Percentiles rank a stretch among this genome's conserved stretches.
Evolutionary conservation across 306 rosid genomes (phyloP).

Genomic region (Sicyos baderoa): DNA sequence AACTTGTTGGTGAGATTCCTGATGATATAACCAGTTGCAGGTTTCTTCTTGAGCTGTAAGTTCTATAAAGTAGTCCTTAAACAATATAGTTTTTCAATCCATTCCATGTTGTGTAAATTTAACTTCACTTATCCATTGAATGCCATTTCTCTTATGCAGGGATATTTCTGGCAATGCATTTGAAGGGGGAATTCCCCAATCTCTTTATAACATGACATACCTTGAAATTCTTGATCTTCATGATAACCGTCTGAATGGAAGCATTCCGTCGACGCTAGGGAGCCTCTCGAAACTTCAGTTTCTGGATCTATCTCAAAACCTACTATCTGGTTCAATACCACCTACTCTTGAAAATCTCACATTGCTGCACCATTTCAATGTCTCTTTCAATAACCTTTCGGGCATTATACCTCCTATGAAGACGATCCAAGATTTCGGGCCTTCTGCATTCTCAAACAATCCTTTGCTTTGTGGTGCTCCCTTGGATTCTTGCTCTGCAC

Average conservation of each 20-base stretch:
- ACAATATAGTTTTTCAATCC: slow-evolving; percentile 13
- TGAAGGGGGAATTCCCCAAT: slow-evolving; percentile 65
- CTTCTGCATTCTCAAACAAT: slow-evolving; percentile 60
- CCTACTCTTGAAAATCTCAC: slow-evolving; percentile 55
- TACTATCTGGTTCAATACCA: slow-evolving; percentile 62
- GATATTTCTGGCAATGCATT: slow-evolving; percentile 71
- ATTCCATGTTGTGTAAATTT: slow-evolving; percentile 19
- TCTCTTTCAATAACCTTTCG: slow-evolving; percentile 75
- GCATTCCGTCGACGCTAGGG: slow-evolving; percentile 68
- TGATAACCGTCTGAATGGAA: slow-evolving; percentile 62
- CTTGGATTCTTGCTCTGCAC: slow-evolving; percentile 57
- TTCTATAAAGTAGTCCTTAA: slow-evolving; percentile 29
- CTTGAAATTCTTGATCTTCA: slow-evolving; percentile 69
- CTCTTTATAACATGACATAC: slow-evolving; percentile 58
- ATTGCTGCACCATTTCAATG: slow-evolving; percentile 49
- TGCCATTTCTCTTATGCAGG: slow-evolving; percentile 53
- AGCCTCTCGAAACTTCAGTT: slow-evolving; percentile 47
- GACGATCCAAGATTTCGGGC: slow-evolving; percentile 50
- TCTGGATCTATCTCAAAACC: slow-evolving; percentile 71
- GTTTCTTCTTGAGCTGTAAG: slow-evolving; percentile 92
- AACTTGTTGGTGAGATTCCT: slow-evolving; percentile 73
- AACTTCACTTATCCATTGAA: slow-evolving; percentile 22
- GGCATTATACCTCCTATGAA: slow-evolving; percentile 52
- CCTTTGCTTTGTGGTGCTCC: slow-evolving; percentile 87
- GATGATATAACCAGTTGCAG: slow-evolving; percentile 56